phyloP scores from a whole-genome alignment of 2,329 filamentous ascomycete genomes.

The Nemania bipapillata region DNA sequence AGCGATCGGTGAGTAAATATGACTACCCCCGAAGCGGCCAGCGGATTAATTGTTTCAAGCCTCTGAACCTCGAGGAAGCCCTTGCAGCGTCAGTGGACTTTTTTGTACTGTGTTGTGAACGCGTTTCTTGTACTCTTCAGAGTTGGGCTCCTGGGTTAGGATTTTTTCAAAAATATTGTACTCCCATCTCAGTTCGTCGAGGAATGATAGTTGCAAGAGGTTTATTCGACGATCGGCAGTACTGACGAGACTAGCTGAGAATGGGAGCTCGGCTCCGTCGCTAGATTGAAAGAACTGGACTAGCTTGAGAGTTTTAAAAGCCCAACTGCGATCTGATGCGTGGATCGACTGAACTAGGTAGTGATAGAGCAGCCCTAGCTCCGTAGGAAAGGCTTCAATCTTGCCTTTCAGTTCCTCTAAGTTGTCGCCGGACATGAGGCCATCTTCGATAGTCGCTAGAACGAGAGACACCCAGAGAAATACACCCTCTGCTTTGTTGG shows the following conservation, averaged over 20 bases:
- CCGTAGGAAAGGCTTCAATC: constrained; percentile 31
- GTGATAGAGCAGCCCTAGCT: constrained; percentile 34
- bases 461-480: constrained; percentile 44
- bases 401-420: constrained; percentile 23
- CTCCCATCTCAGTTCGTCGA: background rate
- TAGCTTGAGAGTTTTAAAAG: constrained; percentile 11
- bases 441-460: constrained; percentile 33
- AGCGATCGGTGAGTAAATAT: constrained; percentile 25
- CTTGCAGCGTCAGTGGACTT: constrained; percentile 25
- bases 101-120: constrained; percentile 7
- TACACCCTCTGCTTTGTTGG: constrained; percentile 36
- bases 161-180: background rate
- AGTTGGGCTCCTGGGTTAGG: too few relatives aligned
- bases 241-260: background rate
- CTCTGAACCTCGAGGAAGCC: constrained; percentile 11
- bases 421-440: constrained; percentile 32
- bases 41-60: background rate
- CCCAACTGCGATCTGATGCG: constrained; percentile 8
- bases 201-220: constrained; percentile 21
- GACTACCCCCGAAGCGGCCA: background rate
- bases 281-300: background rate
- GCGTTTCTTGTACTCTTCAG: background rate
- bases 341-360: constrained; percentile 11
- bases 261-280: too few relatives aligned
- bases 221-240: background rate